Percentiles rank a stretch among this genome's conserved stretches.
phyloP scores from a whole-genome alignment of 192 early-diverging fungal species.

The Geosiphon pyriformis region DNA sequence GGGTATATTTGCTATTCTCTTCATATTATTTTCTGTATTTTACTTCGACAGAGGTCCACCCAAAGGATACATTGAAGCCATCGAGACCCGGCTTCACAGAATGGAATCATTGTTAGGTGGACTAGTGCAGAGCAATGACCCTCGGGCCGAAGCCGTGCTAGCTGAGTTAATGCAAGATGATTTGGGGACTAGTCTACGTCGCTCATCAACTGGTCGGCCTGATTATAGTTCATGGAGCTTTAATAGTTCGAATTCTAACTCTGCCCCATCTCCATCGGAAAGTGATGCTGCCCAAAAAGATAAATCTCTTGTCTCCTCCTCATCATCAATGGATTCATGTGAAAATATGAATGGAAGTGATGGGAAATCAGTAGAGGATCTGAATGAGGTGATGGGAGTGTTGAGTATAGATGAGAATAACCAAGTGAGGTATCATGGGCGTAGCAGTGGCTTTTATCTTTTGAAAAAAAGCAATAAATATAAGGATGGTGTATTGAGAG shows the following conservation, averaged over 20 bases:
- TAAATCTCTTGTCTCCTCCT: not conserved
- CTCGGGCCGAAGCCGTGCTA: slow-evolving; percentile 35
- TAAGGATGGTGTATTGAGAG: slow-evolving; percentile 44
- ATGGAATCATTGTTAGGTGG: slow-evolving; percentile 62
- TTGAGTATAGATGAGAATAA: slow-evolving; percentile 65
- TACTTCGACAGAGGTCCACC: slow-evolving; percentile 57
- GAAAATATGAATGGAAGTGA: slow-evolving; percentile 17
- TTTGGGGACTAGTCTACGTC: slow-evolving; percentile 21
- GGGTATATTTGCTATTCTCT: not conserved
- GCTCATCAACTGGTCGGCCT: slow-evolving; percentile 21
- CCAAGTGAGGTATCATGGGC: slow-evolving; percentile 65
- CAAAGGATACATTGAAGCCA: slow-evolving; percentile 81
- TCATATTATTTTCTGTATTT: not conserved
- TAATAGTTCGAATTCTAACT: slow-evolving; percentile 22
- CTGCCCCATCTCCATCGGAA: slow-evolving; percentile 4
- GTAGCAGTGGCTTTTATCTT: slow-evolving; percentile 69
- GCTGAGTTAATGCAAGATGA: slow-evolving; percentile 40
- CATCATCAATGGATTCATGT: slow-evolving; percentile 1
- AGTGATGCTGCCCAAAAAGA: slow-evolving; percentile 18
- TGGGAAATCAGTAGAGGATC: slow-evolving; percentile 31
- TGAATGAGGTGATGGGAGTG: slow-evolving; percentile 55
- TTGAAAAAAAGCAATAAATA: slow-evolving; percentile 57
- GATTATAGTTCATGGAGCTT: slow-evolving; percentile 24
- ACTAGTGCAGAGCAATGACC: slow-evolving; percentile 47
- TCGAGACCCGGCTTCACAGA: slow-evolving; percentile 68